Percentiles rank a stretch among this genome's conserved stretches.
Conservation (phyloP, 768 basidiomycete species). For the Termitomyces bulborhizus region DNA sequence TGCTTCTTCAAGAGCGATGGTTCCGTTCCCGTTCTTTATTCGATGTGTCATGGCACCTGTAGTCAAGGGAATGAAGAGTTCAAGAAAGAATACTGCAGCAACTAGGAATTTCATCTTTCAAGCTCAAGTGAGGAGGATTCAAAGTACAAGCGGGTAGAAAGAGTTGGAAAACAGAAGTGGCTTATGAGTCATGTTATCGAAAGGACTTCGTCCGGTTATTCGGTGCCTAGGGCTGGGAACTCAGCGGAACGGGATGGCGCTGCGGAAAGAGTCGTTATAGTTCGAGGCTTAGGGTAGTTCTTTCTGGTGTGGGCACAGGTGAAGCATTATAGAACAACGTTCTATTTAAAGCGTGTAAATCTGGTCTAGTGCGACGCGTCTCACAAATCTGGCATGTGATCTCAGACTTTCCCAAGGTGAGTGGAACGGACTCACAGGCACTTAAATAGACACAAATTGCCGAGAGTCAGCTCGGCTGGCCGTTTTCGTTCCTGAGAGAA, state of each 20-base stretch:
- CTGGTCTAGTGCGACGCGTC: neutral
- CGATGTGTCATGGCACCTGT: slow-evolving; percentile 10
- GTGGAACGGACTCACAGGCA: neutral
- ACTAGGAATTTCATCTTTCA: neutral
- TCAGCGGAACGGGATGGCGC: neutral
- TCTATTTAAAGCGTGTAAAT: neutral
- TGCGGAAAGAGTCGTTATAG: neutral
- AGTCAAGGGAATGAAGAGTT: neutral
- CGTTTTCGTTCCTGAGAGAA: neutral
- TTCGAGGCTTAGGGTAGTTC: neutral
- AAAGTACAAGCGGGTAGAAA: neutral
- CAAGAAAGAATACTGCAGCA: neutral
- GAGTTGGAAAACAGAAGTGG: neutral
- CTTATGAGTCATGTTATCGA: neutral
- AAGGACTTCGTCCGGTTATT: neutral
- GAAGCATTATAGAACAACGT: neutral
- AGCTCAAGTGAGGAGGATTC: neutral
- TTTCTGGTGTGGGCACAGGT: neutral
- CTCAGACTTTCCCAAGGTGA: neutral
- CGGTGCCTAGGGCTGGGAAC: neutral
- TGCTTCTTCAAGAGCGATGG: slow-evolving; percentile 34
- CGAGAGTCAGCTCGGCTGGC: neutral
- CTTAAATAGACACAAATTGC: neutral
- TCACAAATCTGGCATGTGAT: neutral
- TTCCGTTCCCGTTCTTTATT: slow-evolving; percentile 26